Conservation (phyloP, 768 basidiomycete genomes). For the Mrakia hoshinonis region DNA sequence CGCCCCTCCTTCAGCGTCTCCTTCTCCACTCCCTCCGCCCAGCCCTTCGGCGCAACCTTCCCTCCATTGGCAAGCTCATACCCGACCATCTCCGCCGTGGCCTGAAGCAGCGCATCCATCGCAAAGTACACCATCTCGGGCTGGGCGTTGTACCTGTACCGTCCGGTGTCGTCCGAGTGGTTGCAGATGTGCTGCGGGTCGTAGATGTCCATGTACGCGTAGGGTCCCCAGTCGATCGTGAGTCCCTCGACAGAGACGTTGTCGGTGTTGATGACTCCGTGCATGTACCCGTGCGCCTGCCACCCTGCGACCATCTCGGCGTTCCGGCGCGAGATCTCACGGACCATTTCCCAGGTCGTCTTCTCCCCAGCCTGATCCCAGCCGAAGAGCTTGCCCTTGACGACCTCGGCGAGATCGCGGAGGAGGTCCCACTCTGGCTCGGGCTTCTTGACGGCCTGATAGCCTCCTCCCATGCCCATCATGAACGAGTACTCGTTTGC, state of each 20-base stretch:
- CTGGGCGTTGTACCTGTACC: conserved; percentile 35
- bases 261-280: conserved; percentile 70
- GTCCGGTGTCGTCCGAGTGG: conserved; percentile 47
- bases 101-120: conserved; percentile 59
- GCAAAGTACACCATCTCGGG: conserved; percentile 55
- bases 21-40: conserved; percentile 52
- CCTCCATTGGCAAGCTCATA: conserved; percentile 56
- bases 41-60: conserved; percentile 46
- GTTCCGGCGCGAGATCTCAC: conserved; percentile 74
- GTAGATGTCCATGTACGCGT: conserved; percentile 68
- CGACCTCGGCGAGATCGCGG: conserved; percentile 67
- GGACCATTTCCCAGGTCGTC: conserved; percentile 45
- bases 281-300: conserved; percentile 86
- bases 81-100: conserved; percentile 77
- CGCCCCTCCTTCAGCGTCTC: conserved; percentile 59
- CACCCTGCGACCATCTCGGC: conserved; percentile 88
- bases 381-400: conserved; percentile 42
- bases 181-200: conserved; percentile 81
- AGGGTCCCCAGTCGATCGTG: conserved; percentile 56
- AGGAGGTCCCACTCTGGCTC: conserved; percentile 62
- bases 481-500: conserved; percentile 42
- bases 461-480: conserved; percentile 58
- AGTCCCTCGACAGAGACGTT: conserved; percentile 44
- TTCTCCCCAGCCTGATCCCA: conserved; percentile 12
- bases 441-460: conserved; percentile 41